Evolutionary conservation across 2,329 filamentous ascomycete genomes (phyloP).

Genomic region (Capronia epimyces): DNA sequence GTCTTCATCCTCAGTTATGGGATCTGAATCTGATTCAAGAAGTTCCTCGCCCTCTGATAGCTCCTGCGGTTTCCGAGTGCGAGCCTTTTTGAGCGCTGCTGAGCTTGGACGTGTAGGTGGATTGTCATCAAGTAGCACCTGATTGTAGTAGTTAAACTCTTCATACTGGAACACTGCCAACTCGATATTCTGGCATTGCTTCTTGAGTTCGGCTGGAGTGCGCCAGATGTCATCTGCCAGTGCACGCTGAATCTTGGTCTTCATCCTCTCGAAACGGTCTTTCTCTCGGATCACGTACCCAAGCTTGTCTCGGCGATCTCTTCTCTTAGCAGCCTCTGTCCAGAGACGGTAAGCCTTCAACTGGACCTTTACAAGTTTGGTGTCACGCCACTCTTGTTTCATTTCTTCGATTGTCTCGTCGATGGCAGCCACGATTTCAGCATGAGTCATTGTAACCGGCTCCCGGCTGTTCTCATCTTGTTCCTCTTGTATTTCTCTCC

Average conservation of each 20-base stretch:
- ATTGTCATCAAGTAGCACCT: constrained; percentile 36
- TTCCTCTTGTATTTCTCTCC: constrained; percentile 58
- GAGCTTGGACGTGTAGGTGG: constrained; percentile 30
- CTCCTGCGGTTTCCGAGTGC: constrained; percentile 1
- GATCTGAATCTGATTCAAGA: constrained; percentile 33
- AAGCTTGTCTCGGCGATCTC: constrained; percentile 42
- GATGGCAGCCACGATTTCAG: constrained; percentile 51
- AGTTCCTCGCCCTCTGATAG: constrained; percentile 47
- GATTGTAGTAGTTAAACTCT: constrained; percentile 41
- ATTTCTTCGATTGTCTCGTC: constrained; percentile 50
- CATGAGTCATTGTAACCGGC: constrained; percentile 26
- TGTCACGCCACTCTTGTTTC: constrained; percentile 53
- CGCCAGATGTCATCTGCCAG: constrained; percentile 52
- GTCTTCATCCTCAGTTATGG: constrained; percentile 39
- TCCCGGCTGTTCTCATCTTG: constrained; percentile 35
- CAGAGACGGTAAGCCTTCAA: constrained; percentile 58
- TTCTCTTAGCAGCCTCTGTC: constrained; percentile 48
- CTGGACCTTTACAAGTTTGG: constrained; percentile 52
- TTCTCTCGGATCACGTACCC: constrained; percentile 42
- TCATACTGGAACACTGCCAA: constrained; percentile 57
- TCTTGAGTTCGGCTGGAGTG: constrained; percentile 48
- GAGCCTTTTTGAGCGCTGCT: constrained; percentile 4
- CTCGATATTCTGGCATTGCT: constrained; percentile 57
- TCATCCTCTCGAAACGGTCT: constrained; percentile 44
- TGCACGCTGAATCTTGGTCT: constrained; percentile 52